Percentiles rank a stretch among this genome's conserved stretches.
Conservation (phyloP, 495 filamentous ascomycete genomes). For the Chaetomidium leptoderma region DNA sequence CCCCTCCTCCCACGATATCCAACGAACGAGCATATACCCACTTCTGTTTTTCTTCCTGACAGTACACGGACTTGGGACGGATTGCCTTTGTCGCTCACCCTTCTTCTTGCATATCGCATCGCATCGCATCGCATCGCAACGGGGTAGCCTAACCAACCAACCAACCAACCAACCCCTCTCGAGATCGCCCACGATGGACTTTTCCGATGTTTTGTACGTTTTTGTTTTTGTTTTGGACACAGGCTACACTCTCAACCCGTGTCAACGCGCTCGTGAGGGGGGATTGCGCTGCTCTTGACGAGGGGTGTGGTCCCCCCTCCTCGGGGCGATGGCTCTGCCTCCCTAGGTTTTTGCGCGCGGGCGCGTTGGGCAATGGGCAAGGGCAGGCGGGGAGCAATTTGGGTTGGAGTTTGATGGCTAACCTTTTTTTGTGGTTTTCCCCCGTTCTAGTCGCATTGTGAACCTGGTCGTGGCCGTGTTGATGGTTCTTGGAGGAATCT, state of each 20-base stretch:
- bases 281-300: background rate
- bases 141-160: no score
- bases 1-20: no score
- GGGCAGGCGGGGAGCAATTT: background rate
- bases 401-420: constrained; percentile 12
- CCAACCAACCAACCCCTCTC: no score
- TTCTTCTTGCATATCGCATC: no score
- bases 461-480: constrained; percentile 84
- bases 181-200: constrained; percentile 22
- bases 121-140: no score
- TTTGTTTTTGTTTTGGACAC: no score
- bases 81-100: no score
- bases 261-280: background rate
- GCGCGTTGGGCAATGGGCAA: no score
- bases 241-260: no score
- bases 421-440: constrained; percentile 11
- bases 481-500: constrained; percentile 86
- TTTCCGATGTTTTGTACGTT: constrained; percentile 32
- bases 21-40: no score
- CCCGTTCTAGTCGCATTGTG: constrained; percentile 71
- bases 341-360: background rate
- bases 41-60: no score
- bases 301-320: background rate
- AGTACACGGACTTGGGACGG: no score
- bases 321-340: background rate